Conservation (phyloP, 2,329 filamentous ascomycete species). For the Biscogniauxia mediterranea region DNA sequence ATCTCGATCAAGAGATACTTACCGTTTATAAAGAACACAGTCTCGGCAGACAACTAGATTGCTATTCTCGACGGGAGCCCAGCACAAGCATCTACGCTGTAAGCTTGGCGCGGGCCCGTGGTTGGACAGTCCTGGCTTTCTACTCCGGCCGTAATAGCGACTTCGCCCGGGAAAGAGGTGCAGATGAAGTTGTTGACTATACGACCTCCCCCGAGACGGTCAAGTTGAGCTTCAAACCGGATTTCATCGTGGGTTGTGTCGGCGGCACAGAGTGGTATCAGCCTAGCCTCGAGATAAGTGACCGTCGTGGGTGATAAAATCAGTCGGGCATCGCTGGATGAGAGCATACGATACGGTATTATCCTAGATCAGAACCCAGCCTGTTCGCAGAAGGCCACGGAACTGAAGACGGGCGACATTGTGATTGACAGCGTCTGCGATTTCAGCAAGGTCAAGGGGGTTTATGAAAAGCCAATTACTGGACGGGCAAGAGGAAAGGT, state of each 20-base stretch:
- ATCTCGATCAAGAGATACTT: slow-evolving; percentile 14
- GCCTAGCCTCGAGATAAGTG: slow-evolving; percentile 17
- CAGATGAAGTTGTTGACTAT: slow-evolving; percentile 18
- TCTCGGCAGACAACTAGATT: slow-evolving; percentile 5
- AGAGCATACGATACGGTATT: slow-evolving; percentile 1
- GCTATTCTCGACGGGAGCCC: slow-evolving; percentile 19
- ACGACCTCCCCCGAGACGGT: slow-evolving; percentile 9
- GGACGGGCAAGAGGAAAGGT: slow-evolving; percentile 8
- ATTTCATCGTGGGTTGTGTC: slow-evolving; percentile 17
- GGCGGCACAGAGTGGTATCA: slow-evolving; percentile 15
- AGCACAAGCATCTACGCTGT: slow-evolving; percentile 19
- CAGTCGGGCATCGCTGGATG: neutral
- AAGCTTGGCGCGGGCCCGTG: slow-evolving; percentile 15
- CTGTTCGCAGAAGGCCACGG: slow-evolving; percentile 1
- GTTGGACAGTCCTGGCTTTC: slow-evolving; percentile 18
- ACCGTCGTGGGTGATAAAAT: slow-evolving; percentile 23
- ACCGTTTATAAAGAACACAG: slow-evolving; percentile 1
- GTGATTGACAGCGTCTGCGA: slow-evolving; percentile 7
- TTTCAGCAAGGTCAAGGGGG: slow-evolving; percentile 10
- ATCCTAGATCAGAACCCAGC: neutral
- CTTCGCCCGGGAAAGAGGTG: no score
- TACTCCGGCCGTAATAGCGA: no score
- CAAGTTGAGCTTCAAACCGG: slow-evolving; percentile 4
- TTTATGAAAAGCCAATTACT: slow-evolving; percentile 10
- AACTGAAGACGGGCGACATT: slow-evolving; percentile 1